Evolutionary conservation across 179 eudicot species (phyloP), one percentile per base, ranked within the genome.

Genomic region (Beta macrorhiza): DNA sequence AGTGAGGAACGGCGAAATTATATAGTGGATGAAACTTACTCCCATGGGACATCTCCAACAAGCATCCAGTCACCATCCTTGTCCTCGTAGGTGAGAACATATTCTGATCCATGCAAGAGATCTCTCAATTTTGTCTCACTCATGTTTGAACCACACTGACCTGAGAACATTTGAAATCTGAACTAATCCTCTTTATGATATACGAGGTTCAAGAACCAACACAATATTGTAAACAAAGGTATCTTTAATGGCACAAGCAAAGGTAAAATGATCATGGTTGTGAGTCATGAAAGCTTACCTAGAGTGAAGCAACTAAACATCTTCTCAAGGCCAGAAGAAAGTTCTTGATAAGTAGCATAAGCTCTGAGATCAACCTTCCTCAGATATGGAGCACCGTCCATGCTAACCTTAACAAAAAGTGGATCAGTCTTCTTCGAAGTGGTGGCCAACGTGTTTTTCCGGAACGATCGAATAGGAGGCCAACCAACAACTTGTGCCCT

Each of bases 21-120:
- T 52, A 5, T n/a, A 64, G 6, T 12, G 58, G 69, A 78, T 61
- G 73, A 67, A 83, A 65, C 98, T 87, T 87, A 93, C 98, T 92
- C 93, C 98, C 98, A 94, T 19, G 98, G 98, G 53, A 94, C 98
- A 89, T 94, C 98, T 64, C 98, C 98, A 42, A 92, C 98, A 74
- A 93, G 98, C 98, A 93, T 93, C 98, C 97, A 93, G 75, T 93
- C 98, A 67, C 95, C 93, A 67, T 93, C 98, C 87, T 92, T 92
- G 80, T 93, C 98, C 86, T 93, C 98, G 22, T 90, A 93, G 5
- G 95, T 92, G 12, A 93, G 89, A 78, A 92, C 98, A 74, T 92
- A 91, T 64, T 93, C 98, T 5, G 97, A 92, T 62, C 98, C 98
- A 88, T 91, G 93, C 85, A 91, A 78, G 52, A 90, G 87, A 88